A percentile compares a stretch with the other conserved stretches of the same genome.
These are phyloP conservation scores for Prunus padus DNA, from an alignment of 306 rosid genomes.

Conservation along the genomic window DNA sequence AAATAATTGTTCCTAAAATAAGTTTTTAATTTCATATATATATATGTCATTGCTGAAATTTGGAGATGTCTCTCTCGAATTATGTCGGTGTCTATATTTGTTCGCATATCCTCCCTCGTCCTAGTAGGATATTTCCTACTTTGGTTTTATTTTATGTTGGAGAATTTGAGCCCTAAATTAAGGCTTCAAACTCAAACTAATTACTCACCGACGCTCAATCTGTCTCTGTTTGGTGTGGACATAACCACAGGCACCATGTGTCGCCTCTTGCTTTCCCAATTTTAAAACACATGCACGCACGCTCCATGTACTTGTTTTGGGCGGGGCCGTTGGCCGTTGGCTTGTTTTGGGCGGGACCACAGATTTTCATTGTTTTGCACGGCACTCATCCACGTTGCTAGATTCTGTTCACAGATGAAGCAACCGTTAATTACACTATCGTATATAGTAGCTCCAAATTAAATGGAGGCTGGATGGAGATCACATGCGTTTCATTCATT, in stretches of 20 bases:
- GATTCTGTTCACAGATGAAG: background rate
- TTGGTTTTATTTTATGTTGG: background rate
- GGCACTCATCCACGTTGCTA: background rate
- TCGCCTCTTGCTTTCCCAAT: too few species aligned
- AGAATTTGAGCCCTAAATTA: background rate
- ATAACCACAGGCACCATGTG: too few species aligned
- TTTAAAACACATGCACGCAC: too few species aligned
- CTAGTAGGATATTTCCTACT: conserved; percentile 1
- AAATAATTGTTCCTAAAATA: too few species aligned
- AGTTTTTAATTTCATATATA: background rate
- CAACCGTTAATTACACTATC: background rate
- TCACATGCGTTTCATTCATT: background rate
- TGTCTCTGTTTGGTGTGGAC: too few species aligned
- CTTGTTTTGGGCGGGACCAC: background rate
- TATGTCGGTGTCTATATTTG: background rate
- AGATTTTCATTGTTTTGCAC: background rate
- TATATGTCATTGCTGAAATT: background rate
- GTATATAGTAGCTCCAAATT: background rate
- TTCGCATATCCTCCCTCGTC: background rate
- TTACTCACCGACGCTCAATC: background rate
- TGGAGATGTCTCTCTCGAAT: background rate
- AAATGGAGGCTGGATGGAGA: too few species aligned
- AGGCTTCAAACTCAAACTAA: background rate
- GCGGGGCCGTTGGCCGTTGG: too few species aligned
- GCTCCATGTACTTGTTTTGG: background rate